phyloP scores from a whole-genome alignment of 345 rosid species.

The Syzygium aromaticum region DNA sequence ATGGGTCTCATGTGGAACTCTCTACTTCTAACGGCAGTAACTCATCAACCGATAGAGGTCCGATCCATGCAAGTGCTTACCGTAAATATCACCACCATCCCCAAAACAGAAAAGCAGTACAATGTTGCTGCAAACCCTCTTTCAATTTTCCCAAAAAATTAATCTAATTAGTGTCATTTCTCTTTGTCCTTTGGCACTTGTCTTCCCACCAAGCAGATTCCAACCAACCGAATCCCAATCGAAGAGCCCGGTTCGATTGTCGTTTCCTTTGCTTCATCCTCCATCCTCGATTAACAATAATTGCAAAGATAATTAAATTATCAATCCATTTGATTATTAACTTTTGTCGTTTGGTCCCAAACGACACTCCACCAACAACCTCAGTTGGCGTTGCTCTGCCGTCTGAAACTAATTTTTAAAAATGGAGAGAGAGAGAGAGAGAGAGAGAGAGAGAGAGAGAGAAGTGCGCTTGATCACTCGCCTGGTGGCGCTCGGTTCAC shows the following conservation, averaged over 20 bases:
- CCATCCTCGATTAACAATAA: not conserved
- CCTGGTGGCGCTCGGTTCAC: not conserved
- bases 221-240: not conserved
- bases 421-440: not conserved
- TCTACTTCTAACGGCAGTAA: rapidly evolving
- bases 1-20: rapidly evolving
- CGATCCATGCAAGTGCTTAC: not conserved
- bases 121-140: not conserved
- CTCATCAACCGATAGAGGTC: not conserved
- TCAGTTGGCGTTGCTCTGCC: constrained; percentile 8
- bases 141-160: not conserved
- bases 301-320: not conserved
- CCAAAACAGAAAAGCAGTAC: not conserved
- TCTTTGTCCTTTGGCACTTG: not conserved
- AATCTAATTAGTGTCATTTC: not conserved
- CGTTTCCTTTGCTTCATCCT: not conserved
- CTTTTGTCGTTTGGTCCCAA: not conserved
- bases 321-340: not conserved
- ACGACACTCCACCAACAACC: not conserved
- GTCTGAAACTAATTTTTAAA: constrained; percentile 9
- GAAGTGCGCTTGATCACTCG: not conserved
- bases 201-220: not conserved
- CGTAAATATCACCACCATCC: not conserved
- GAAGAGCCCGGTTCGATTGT: not conserved
- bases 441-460: not conserved